These are phyloP conservation scores for Parachlorella kessleri DNA, from an alignment of 139 green algal species.

Conservation along the genomic window DNA sequence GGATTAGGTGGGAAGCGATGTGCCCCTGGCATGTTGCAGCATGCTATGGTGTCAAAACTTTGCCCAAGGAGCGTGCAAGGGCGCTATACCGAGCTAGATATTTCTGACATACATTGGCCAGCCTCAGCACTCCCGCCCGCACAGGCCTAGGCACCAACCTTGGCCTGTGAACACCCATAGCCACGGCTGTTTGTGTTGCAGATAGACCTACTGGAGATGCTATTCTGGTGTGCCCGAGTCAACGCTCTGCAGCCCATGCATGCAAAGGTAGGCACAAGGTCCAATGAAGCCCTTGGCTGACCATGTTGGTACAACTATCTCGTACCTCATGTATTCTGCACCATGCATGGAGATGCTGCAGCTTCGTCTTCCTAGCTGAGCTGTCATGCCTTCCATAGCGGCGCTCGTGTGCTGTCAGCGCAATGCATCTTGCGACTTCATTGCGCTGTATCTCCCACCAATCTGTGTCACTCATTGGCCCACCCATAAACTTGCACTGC, in stretches of 20 bases:
- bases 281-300: too few relatives aligned
- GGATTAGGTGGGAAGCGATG: background rate
- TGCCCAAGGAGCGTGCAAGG: too few relatives aligned
- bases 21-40: background rate
- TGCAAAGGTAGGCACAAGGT: too few relatives aligned
- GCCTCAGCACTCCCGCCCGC: background rate
- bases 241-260: background rate
- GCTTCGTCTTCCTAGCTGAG: background rate
- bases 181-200: too few relatives aligned
- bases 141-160: background rate
- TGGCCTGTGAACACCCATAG: too few relatives aligned
- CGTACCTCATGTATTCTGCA: too few relatives aligned
- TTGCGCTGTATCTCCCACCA: too few relatives aligned
- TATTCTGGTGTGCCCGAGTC: conserved; percentile 9
- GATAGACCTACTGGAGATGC: conserved; percentile 25
- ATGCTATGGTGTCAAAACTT: background rate
- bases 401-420: background rate
- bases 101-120: background rate
- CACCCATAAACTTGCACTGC: too few relatives aligned
- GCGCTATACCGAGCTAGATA: background rate
- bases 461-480: too few relatives aligned
- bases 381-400: background rate
- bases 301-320: too few relatives aligned
- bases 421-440: too few relatives aligned
- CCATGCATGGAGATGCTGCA: background rate